Evolutionary conservation across 2,329 filamentous ascomycete species (phyloP), one percentile per base, ranked within the genome.

Genomic region (Rutstroemia sp.): DNA sequence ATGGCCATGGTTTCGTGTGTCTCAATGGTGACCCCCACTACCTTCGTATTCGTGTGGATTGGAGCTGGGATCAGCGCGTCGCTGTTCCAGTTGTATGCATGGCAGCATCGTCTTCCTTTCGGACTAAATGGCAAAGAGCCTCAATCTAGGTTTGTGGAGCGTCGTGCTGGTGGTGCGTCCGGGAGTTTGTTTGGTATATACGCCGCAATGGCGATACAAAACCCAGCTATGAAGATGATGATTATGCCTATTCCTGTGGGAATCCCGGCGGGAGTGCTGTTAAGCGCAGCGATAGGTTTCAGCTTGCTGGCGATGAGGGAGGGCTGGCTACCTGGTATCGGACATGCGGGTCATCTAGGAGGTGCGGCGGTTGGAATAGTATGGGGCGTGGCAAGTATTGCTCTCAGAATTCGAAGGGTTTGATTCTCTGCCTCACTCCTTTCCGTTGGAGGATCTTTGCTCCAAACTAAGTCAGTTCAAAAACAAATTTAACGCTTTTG

Each of bases 281-380:
- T 55, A 1, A 23, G 36, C 12, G 46, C 19, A 9, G 53, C 19
- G 16, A 5, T 38, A 9, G 17, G 44, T 30, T 50, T 36, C 25
- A 55, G 53, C 34, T 21, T 51, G 34, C 9, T 51, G 10, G 46
- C 53, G 16, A 36, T 55, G 10, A 50, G 36, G 10, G 23, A 51
- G 2, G 53, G 47, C 34, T 55, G 53, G 53, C 38, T 17, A 4
- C 38, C 46, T 14, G 17, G 19, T 4, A 4, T 55, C 5, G 47
- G 47, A 5, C 53, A 55, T 27, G 46, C 53, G 2, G 53, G 53
- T 17, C 53, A 55, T 51, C 25, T 55, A 34, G 53, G 53, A 12
- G 53, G 53, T 7, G 40, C 46, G 38, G 38, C 47, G 5, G 50
- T 55, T 51, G 53, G 53, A 12, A 3, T 55, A 12, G 34, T 51